Percentiles rank a stretch among this genome's conserved stretches.
These are phyloP conservation scores for Medicago truncatula DNA, from an alignment of 306 rosid species.

Conservation along the genomic window MtrunA17r5.0-ANR NC_053042.1:50304501-50305000, in stretches of 20 bases:
- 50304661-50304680: conserved; percentile 13
- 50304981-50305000: conserved; percentile 78
- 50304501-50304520: conserved; percentile 23
- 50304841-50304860: conserved; percentile 85
- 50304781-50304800: conserved; percentile 74
- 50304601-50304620: conserved; percentile 6
- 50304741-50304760: conserved; percentile 71
- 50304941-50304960: conserved; percentile 77
- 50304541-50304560: conserved; percentile 41
- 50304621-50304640: neutral
- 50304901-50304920: conserved; percentile 90
- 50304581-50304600: conserved; percentile 47
- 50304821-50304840: conserved; percentile 82
- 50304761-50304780: conserved; percentile 89
- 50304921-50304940: conserved; percentile 64
- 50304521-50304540: conserved; percentile 33
- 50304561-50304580: conserved; percentile 12
- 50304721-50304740: conserved; percentile 56
- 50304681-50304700: conserved; percentile 36
- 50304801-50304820: conserved; percentile 60
- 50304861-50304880: conserved; percentile 72
- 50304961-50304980: conserved; percentile 76
- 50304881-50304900: conserved; percentile 68
- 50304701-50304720: conserved; percentile 67
- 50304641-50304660: neutral